Conservation (phyloP, 352 stramenopile genomes). For the Phytopythium chamaehyphon region DNA sequence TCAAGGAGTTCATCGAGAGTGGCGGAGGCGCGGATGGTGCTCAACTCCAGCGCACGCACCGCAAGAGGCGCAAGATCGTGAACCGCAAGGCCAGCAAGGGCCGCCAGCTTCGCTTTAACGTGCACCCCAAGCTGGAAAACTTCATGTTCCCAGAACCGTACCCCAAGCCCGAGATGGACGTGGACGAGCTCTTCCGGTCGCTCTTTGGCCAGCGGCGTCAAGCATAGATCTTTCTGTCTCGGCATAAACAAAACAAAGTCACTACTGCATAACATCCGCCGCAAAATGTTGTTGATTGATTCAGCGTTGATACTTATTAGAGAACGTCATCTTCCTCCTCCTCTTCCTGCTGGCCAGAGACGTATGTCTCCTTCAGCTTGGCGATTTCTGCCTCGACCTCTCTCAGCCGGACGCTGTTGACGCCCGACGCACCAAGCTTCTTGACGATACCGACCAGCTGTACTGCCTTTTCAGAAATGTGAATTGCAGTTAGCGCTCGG, state of each 20-base stretch:
- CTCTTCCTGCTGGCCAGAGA: conserved; percentile 61
- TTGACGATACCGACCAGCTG: conserved; percentile 82
- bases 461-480: conserved; percentile 68
- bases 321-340: conserved; percentile 87
- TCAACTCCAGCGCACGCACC: conserved; percentile 51
- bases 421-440: conserved; percentile 65
- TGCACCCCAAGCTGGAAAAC: conserved; percentile 87
- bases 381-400: conserved; percentile 35
- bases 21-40: conserved; percentile 46
- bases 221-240: conserved; percentile 11
- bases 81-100: conserved; percentile 88
- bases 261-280: conserved; percentile 7
- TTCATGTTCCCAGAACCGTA: conserved; percentile 89
- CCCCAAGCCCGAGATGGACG: conserved; percentile 68
- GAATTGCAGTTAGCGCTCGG: conserved; percentile 57
- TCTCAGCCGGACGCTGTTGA: conserved; percentile 43
- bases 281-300: conserved; percentile 1
- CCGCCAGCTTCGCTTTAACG: conserved; percentile 75
- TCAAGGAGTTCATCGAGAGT: conserved; percentile 88
- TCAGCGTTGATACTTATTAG: conserved; percentile 20
- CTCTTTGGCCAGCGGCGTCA: conserved; percentile 70
- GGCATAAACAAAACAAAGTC: conserved; percentile 13
- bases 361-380: conserved; percentile 55
- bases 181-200: conserved; percentile 82
- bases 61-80: conserved; percentile 86